Base-by-base conservation (phyloP, 345 rosid species). In the Aquilaria malaccensis region DNA sequence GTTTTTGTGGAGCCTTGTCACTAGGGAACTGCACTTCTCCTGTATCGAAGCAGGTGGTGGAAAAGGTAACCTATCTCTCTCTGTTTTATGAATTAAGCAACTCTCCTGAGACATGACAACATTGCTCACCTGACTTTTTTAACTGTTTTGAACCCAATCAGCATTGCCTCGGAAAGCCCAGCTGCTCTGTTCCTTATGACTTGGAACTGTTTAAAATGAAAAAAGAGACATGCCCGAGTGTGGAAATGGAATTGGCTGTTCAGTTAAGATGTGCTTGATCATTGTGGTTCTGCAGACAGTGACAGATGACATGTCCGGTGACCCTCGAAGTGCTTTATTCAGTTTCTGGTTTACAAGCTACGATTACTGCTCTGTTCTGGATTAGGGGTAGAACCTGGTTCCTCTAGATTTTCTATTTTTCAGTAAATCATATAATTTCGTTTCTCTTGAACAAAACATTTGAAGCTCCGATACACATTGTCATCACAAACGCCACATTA, bases 161-260 rank as follows among this genome's bases (percentile, higher is more conserved):
- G 80, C 37, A 52, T 11, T 88, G 96, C 75, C 33, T 85, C 56
- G 89, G 96, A 10, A 83, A 85, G 68, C 57, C 62, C 7, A 33
- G 31, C 9, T 88, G 96, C 63, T 60, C 58, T 2, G 64, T 88
- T 14, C 96, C 88, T 0, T 59, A 81, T 41, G 75, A 83, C 15
- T 76, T 70, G 54, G 67, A 54, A 31, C 49, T 76, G 11, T 83
- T 83, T 53, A 13, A 58, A 65, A 72, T 77, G 72, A 73, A 63
- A 29, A 51, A 64, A 7, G 88, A 79, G 60, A 47, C 60, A 13
- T 85, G 96, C 47, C 74, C 81, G 4, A 41, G 65, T 49, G 52
- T 71, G 59, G 64, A 37, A 15, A 84, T 84, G 83, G 76, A 70
- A 7, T 76, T 86, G 30, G 83, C 95, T 1, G 77, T 89, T 13